A percentile compares a stretch with the other conserved stretches of the same genome.
Conservation (phyloP, 2,329 filamentous ascomycete genomes). For the Alternaria postmessia region DNA sequence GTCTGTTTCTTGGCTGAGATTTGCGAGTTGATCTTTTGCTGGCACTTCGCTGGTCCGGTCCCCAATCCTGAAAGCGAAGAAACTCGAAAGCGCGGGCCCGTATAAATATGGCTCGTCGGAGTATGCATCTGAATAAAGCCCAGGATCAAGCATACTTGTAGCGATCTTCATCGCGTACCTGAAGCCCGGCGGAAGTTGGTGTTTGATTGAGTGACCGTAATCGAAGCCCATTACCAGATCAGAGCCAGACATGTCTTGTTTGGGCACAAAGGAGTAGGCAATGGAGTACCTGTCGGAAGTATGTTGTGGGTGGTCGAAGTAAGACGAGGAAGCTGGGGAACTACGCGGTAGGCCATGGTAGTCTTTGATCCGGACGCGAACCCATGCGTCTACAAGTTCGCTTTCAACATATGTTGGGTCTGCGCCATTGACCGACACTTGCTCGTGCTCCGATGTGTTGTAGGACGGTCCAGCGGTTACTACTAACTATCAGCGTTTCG, state of each 20-base stretch:
- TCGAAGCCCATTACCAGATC: slow-evolving; percentile 49
- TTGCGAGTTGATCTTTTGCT: slow-evolving; percentile 35
- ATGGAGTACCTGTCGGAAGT: slow-evolving; percentile 48
- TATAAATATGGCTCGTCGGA: slow-evolving; percentile 50
- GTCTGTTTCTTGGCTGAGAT: slow-evolving; percentile 27
- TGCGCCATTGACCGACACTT: slow-evolving; percentile 45
- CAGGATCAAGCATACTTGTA: slow-evolving; percentile 48
- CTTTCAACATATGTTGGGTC: slow-evolving; percentile 37
- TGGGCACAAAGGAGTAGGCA: slow-evolving; percentile 49
- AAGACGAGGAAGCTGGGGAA: slow-evolving; percentile 38
- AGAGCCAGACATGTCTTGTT: slow-evolving; percentile 37
- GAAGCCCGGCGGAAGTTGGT: slow-evolving; percentile 50
- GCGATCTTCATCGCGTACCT: slow-evolving; percentile 48
- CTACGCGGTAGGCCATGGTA: slow-evolving; percentile 46
- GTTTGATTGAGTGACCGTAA: slow-evolving; percentile 47
- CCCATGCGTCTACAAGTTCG: slow-evolving; percentile 39
- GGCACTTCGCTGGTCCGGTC: slow-evolving; percentile 27
- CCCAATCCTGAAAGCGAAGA: slow-evolving; percentile 46
- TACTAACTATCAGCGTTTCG: slow-evolving; percentile 5
- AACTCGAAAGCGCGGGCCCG: slow-evolving; percentile 46
- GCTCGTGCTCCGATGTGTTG: slow-evolving; percentile 38
- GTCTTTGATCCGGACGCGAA: slow-evolving; percentile 48
- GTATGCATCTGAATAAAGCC: slow-evolving; percentile 48
- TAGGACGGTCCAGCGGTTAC: slow-evolving; percentile 50
- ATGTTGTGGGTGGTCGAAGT: slow-evolving; percentile 46